These are phyloP conservation scores for Diaporthe sp. DNA, from an alignment of 2,329 filamentous ascomycete species.

Conservation along the genomic window DNA sequence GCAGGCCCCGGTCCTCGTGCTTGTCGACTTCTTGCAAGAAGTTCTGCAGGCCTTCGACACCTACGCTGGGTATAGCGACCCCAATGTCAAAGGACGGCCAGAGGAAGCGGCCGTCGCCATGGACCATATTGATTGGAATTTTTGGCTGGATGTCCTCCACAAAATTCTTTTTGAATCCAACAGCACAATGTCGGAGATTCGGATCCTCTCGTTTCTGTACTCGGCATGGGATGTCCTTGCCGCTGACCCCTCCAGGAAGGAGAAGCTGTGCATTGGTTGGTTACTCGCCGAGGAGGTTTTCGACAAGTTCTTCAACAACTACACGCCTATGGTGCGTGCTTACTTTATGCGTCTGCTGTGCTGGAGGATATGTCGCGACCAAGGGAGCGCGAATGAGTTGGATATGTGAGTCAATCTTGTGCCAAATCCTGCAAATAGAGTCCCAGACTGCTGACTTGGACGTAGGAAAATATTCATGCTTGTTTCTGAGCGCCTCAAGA, in stretches of 20 bases:
- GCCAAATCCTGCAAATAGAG: background rate
- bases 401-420: conserved; percentile 71
- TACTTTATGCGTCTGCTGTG: conserved; percentile 93
- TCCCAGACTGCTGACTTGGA: conserved; percentile 43
- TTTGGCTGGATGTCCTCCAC: conserved; percentile 86
- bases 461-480: conserved; percentile 77
- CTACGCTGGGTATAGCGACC: conserved; percentile 54
- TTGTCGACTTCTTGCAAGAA: conserved; percentile 94
- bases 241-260: conserved; percentile 75
- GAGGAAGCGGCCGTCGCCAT: conserved; percentile 33
- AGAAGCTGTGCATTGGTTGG: conserved; percentile 78
- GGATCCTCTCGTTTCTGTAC: conserved; percentile 85
- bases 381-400: conserved; percentile 72
- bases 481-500: conserved; percentile 76
- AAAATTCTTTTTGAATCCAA: conserved; percentile 81
- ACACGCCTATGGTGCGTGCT: conserved; percentile 94
- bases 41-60: conserved; percentile 73
- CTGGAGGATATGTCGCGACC: conserved; percentile 87
- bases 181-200: conserved; percentile 91
- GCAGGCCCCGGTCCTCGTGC: conserved; percentile 84
- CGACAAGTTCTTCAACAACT: conserved; percentile 88
- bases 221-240: conserved; percentile 82
- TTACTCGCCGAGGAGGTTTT: conserved; percentile 82
- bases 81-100: conserved; percentile 13
- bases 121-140: conserved; percentile 79